Evolutionary conservation across 2,329 filamentous ascomycete species (phyloP), one percentile per base, ranked within the genome.

Genomic region (Zasmidium citrigriseum): DNA sequence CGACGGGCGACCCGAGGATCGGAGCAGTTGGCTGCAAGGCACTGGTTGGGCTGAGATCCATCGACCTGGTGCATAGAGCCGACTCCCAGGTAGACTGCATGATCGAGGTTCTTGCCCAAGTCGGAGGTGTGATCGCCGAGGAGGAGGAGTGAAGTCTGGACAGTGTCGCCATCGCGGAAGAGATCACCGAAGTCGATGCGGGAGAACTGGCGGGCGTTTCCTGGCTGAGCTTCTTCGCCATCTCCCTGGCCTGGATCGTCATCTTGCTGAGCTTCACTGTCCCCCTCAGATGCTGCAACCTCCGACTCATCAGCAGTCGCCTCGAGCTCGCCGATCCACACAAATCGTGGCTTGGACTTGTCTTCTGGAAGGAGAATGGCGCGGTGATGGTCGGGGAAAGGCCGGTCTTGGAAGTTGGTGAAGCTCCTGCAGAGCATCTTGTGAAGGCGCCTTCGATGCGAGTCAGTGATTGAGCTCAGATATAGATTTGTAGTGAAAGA

Each of bases 391-490:
- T 44, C 11, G n/a, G 50, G 50, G 11, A 34, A 24, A 18, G 50
- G 50, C 12, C 29, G 50, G 2, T 23, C 5, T 22, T 45, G 50
- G 34, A 52, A 52, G n/a, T 20, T 5, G 5, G 44, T 21, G 29
- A 52, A 45, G 1, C n/a, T 3, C 29, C 45, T 52, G 50, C 50
- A 52, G 29, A 52, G 20, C 21, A 44, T n/a, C 27, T 44, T 38
- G 50, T 52, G 50, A n/a, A 52, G 7, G 4, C 18, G 7, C 34
- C 34, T 41, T 9, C 12, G 14, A n/a, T 4, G 14, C 4, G 4
- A 4, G 34, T 41, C 7, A 41, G 34, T 41, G 4, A 4, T 16
- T 9, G 4, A 16, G 14, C 16, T 41, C 34, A 7, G 27, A 16
- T 9, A 11, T 16, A 41, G n/a, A n/a, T n/a, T n/a, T 41, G 14